Evolutionary conservation across 192 early-diverging fungal species (phyloP).

Genomic region (Geranomyces variabilis): DNA sequence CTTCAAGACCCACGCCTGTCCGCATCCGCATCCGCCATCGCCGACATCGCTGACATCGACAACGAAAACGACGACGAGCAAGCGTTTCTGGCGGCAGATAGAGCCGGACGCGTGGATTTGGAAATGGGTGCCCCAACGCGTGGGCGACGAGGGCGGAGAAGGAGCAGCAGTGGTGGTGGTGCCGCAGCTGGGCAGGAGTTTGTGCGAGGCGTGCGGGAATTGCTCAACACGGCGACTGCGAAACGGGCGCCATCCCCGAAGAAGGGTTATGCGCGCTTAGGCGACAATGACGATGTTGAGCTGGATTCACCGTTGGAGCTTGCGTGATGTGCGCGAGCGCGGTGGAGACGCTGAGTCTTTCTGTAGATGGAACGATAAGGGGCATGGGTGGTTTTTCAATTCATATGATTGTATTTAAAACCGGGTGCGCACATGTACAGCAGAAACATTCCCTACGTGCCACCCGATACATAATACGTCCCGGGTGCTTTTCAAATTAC

Average conservation of each 20-base stretch:
- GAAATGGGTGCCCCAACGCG: neutral
- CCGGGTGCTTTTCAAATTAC: too few relatives aligned
- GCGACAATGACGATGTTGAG: constrained; percentile 14
- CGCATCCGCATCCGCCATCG: neutral
- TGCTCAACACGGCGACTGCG: neutral
- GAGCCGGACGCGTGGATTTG: neutral
- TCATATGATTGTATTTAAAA: too few relatives aligned
- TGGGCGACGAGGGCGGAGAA: neutral
- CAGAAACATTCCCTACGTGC: too few relatives aligned
- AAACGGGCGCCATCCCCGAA: neutral
- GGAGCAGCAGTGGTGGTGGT: neutral
- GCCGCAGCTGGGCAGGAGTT: constrained; percentile 7
- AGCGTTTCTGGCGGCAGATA: neutral
- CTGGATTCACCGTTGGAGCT: constrained; percentile 17
- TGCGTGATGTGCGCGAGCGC: too few relatives aligned
- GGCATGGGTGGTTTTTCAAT: too few relatives aligned
- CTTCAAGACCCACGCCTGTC: constrained; percentile 6
- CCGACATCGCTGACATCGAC: neutral
- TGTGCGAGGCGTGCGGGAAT: constrained; percentile 6
- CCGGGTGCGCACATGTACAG: too few relatives aligned
- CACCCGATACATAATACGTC: too few relatives aligned
- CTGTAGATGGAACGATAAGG: too few relatives aligned
- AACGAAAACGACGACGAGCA: neutral
- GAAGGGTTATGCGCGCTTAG: constrained; percentile 11
- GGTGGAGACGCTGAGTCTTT: too few relatives aligned